phyloP scores from a whole-genome alignment of 441 rosid genomes.

The Erodium chrysanthum region DNA sequence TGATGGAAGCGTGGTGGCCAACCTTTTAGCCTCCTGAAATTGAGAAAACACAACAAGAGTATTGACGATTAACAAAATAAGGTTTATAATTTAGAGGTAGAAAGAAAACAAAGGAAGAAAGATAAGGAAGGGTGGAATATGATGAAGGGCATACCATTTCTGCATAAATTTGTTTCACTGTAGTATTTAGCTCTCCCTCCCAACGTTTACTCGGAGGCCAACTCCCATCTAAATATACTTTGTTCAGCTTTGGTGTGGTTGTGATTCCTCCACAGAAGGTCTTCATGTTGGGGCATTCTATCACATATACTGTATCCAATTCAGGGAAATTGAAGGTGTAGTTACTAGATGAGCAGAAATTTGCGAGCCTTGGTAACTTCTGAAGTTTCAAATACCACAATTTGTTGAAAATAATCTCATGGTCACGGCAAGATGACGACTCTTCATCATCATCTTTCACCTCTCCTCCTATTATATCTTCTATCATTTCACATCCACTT shows the following conservation, averaged over 20 bases:
- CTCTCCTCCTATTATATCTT: not conserved
- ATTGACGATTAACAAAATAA: no score
- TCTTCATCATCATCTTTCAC: not conserved
- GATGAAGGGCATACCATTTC: no score
- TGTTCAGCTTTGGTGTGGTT: constrained; percentile 11
- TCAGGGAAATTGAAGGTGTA: constrained; percentile 15
- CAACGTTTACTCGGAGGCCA: not conserved
- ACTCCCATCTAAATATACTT: not conserved
- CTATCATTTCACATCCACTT: constrained; percentile 14
- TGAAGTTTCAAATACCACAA: constrained; percentile 16
- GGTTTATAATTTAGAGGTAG: no score
- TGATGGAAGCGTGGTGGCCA: not conserved
- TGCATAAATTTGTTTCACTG: not conserved
- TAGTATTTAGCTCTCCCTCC: not conserved
- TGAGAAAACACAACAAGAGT: no score
- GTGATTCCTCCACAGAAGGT: not conserved
- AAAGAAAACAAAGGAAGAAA: no score
- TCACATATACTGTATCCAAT: constrained; percentile 11
- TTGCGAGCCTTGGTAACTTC: constrained; percentile 17
- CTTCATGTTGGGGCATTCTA: constrained; percentile 23
- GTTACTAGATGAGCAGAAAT: constrained; percentile 17
- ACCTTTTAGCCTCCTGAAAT: not conserved
- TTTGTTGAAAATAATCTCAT: constrained; percentile 18
- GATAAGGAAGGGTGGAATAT: no score
- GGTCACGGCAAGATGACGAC: not conserved